Percentiles rank a stretch among this genome's conserved stretches.
Evolutionary conservation across 1,284 basidiomycete species (phyloP).

Genomic region (Ceratobasidium sp.): DNA sequence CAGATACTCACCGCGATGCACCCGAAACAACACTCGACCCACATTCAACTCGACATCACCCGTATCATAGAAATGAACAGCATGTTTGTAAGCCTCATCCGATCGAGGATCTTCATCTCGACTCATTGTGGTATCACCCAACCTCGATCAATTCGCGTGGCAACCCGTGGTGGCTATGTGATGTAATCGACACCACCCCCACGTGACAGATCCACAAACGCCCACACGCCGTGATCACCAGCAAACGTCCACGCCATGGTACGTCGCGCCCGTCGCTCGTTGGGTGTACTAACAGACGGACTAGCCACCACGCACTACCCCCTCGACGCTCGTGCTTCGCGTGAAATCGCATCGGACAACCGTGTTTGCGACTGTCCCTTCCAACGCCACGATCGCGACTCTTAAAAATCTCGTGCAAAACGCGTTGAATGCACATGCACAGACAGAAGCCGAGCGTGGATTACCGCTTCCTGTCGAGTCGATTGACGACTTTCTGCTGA

Average conservation of each 20-base stretch:
- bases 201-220: conserved; percentile 14
- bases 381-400: conserved; percentile 18
- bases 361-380: conserved; percentile 22
- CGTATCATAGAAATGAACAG: conserved; percentile 3
- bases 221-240: conserved; percentile 1
- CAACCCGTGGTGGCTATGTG: conserved; percentile 21
- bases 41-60: conserved; percentile 7
- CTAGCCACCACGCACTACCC: conserved; percentile 13
- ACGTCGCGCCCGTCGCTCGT: neutral
- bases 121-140: neutral
- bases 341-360: conserved; percentile 32
- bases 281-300: neutral
- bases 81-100: neutral
- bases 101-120: neutral
- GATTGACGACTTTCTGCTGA: conserved; percentile 13
- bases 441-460: conserved; percentile 8
- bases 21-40: neutral
- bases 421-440: conserved; percentile 20
- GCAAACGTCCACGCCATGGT: neutral
- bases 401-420: conserved; percentile 30
- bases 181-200: conserved; percentile 12
- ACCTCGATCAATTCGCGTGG: neutral
- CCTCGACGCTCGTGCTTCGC: conserved; percentile 19
- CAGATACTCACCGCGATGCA: neutral
- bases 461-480: conserved; percentile 25